These are phyloP conservation scores for Saccharomyces pastorianus DNA, from an alignment of 1,139 yeast genomes.

Conservation along the genomic window DNA sequence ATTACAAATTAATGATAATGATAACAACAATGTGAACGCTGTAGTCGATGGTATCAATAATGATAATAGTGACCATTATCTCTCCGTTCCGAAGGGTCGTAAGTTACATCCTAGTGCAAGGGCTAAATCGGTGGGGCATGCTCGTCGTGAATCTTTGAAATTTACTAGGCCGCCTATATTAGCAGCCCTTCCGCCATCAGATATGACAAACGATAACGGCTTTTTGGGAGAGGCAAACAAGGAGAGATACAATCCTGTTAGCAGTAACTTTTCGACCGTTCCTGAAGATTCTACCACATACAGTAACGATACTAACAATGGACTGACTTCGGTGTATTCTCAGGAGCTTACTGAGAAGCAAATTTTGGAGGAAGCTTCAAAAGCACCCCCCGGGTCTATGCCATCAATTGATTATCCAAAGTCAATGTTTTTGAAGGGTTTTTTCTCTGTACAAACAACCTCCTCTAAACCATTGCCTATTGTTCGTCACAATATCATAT, in stretches of 20 bases:
- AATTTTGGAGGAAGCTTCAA: constrained; percentile 57
- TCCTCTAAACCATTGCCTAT: constrained; percentile 88
- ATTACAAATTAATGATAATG: constrained; percentile 12
- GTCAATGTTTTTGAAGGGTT: constrained; percentile 86
- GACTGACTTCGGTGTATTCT: constrained; percentile 7
- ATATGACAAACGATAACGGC: constrained; percentile 33
- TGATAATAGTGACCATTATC: constrained; percentile 5
- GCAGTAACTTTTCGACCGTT: neutral
- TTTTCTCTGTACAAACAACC: constrained; percentile 91
- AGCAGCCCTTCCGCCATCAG: constrained; percentile 38
- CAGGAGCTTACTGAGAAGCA: constrained; percentile 49
- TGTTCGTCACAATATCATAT: constrained; percentile 76
- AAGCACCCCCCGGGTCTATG: constrained; percentile 74
- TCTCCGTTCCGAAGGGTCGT: constrained; percentile 26
- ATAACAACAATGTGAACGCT: constrained; percentile 1
- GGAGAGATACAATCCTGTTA: neutral
- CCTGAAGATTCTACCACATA: constrained; percentile 1
- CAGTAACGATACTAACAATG: neutral
- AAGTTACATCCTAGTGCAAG: constrained; percentile 76
- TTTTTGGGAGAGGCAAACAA: constrained; percentile 26
- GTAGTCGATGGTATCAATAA: constrained; percentile 5
- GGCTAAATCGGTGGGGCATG: constrained; percentile 82
- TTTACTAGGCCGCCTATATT: constrained; percentile 31
- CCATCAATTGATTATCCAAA: constrained; percentile 91
- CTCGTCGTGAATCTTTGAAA: constrained; percentile 52